Evolutionary conservation across 1,139 yeast species (phyloP).

Genomic region (Insectozyma bohioensis): DNA sequence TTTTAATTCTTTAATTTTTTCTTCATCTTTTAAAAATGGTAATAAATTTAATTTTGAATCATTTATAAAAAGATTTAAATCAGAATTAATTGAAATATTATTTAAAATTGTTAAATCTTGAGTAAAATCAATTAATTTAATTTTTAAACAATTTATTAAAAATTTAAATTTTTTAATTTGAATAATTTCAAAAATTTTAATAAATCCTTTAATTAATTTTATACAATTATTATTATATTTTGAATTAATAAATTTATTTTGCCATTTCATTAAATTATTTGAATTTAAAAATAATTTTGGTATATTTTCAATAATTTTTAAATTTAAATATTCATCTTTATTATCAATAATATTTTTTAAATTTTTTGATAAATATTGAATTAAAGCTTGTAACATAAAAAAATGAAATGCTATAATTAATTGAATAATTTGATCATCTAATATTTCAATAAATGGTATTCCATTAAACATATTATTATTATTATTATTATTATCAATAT

Average conservation of each 20-base stretch:
- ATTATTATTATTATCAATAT: slow-evolving; percentile 7
- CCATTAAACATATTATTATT: slow-evolving; percentile 15
- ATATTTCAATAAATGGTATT: slow-evolving; percentile 9
- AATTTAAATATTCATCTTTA: slow-evolving; percentile 13
- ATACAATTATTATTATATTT: slow-evolving; percentile 20
- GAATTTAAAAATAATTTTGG: slow-evolving; percentile 22
- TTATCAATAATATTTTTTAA: slow-evolving; percentile 15
- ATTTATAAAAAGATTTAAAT: slow-evolving; percentile 10
- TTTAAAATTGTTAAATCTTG: slow-evolving; percentile 8
- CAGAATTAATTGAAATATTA: slow-evolving; percentile 7
- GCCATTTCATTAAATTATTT: slow-evolving; percentile 27
- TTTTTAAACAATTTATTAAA: slow-evolving; percentile 11
- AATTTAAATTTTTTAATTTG: slow-evolving; percentile 6
- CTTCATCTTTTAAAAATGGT: background rate
- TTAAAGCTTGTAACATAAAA: slow-evolving; percentile 28
- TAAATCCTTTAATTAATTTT: slow-evolving; percentile 27
- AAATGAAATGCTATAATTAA: slow-evolving; percentile 33
- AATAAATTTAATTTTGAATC: slow-evolving; percentile 10
- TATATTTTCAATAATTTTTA: slow-evolving; percentile 14
- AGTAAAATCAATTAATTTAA: slow-evolving; percentile 14
- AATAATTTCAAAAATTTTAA: slow-evolving; percentile 18
- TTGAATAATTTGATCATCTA: slow-evolving; percentile 18
- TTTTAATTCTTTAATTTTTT: too few species aligned
- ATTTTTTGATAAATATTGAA: slow-evolving; percentile 26
- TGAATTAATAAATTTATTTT: slow-evolving; percentile 8